phyloP scores from a whole-genome alignment of 1,284 basidiomycete species.

The Austropuccinia psidii region DNA sequence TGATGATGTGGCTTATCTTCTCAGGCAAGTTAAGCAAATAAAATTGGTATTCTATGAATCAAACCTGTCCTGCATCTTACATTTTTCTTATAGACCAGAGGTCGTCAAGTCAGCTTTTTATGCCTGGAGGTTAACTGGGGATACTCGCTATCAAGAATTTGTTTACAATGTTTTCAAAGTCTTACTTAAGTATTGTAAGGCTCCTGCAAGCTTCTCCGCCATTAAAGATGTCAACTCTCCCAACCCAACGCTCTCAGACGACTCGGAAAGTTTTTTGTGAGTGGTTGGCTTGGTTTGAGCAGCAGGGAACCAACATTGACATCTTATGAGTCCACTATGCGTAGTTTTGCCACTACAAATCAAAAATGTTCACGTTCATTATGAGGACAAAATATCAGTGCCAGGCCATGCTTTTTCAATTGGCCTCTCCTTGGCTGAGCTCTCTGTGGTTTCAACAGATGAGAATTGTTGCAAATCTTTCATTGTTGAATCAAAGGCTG shows the following conservation, averaged over 20 bases:
- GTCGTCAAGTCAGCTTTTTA: slow-evolving; percentile 35
- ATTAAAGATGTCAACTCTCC: slow-evolving; percentile 22
- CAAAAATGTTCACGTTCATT: slow-evolving; percentile 89
- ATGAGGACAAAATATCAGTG: slow-evolving; percentile 89
- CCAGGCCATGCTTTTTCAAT: slow-evolving; percentile 95
- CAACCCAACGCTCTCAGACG: neutral
- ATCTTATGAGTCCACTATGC: too few relatives aligned
- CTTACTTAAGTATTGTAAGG: slow-evolving; percentile 20
- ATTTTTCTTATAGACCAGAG: slow-evolving; percentile 6
- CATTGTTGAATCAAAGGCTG: slow-evolving; percentile 78
- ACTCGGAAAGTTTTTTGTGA: slow-evolving; percentile 30
- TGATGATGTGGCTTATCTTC: neutral
- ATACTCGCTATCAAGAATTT: slow-evolving; percentile 27
- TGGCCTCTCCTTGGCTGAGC: slow-evolving; percentile 83
- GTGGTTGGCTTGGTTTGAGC: too few relatives aligned
- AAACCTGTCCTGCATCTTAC: neutral
- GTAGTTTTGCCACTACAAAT: slow-evolving; percentile 95
- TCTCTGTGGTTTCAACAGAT: slow-evolving; percentile 89
- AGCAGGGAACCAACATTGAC: too few relatives aligned
- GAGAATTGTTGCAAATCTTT: slow-evolving; percentile 87
- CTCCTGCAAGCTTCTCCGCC: slow-evolving; percentile 16
- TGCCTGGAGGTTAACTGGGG: slow-evolving; percentile 29
- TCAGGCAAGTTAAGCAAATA: neutral
- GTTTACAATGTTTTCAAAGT: slow-evolving; percentile 25
- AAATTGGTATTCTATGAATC: neutral